A percentile compares a stretch with the other conserved stretches of the same genome.
These are phyloP conservation scores for Thuidium tamariscinum DNA, from an alignment of 225 moss, liverwort and hornwort genomes.

Conservation along the genomic window DNA sequence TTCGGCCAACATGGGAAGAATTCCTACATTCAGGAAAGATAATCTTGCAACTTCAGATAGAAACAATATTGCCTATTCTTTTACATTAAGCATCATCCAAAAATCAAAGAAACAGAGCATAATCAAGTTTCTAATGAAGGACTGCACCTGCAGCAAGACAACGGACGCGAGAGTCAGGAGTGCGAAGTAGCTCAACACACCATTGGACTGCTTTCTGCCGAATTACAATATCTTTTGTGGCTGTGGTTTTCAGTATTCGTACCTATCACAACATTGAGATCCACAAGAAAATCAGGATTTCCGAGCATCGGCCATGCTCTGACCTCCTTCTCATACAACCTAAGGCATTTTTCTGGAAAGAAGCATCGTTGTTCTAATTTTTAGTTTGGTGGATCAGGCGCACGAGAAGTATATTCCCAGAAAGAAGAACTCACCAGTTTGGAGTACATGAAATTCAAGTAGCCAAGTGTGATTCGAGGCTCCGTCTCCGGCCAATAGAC, in stretches of 20 bases:
- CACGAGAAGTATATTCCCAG: neutral
- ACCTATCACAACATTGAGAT: constrained; percentile 6
- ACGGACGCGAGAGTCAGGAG: constrained; percentile 50
- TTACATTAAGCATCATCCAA: neutral
- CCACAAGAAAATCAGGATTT: neutral
- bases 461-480: constrained; percentile 18
- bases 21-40: constrained; percentile 14
- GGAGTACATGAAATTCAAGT: constrained; percentile 45
- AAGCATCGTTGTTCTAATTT: neutral
- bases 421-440: constrained; percentile 19
- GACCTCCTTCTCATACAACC: neutral
- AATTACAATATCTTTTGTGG: constrained; percentile 18
- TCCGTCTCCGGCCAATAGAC: constrained; percentile 17
- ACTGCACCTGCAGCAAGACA: constrained; percentile 44
- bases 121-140: neutral
- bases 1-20: constrained; percentile 59
- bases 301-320: neutral
- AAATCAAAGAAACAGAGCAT: neutral
- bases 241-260: constrained; percentile 16
- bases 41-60: neutral
- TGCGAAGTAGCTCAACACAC: constrained; percentile 68
- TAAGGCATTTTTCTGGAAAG: neutral
- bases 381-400: no score
- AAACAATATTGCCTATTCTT: neutral
- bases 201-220: constrained; percentile 45